Base-by-base conservation (phyloP, 352 stramenopile genomes). In the Phytophthora ramorum region DNA sequence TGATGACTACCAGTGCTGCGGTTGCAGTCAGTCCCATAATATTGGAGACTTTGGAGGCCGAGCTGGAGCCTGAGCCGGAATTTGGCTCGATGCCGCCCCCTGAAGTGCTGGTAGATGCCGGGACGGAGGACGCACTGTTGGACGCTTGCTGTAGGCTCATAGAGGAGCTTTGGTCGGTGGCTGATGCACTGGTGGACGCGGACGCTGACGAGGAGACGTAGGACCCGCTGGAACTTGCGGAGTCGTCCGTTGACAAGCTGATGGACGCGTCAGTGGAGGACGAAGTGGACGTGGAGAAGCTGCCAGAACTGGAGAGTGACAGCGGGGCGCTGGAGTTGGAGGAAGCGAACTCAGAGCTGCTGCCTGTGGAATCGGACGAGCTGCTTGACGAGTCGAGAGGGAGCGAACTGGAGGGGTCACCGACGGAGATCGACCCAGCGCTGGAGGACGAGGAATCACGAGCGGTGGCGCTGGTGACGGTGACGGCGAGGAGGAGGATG, bases 381-480 rank as follows among this genome's bases (percentile, higher is more conserved):
- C n/a, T 30, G 13, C 32, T 44, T 12, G 51, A 55, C 0, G 35
- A 17, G 19, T 63, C 46, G 17, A 58, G 10, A 24, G 34, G 19
- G 8, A 57, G 45, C 9, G 19, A 30, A 37, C 28, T 60, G 32
- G 52, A 58, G 0, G 45, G 30, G 38, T 62, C 52, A 8, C 60
- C 51, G 10, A 51, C 60, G 12, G 60, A 68, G 16, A 68, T 32
- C 3, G 60, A 68, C 1, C 35, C 44, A 16, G 51, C 14, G 7
- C 26, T 55, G 13, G 60, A 67, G 17, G 49, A n/a, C 7, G 60
- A 68, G 9, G 60, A 63, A n/a, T 49, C 34, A 7, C 51, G 50
- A 34, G 51, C 51, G 28, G 26, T 40, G 51, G 32, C 47, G 22
- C 38, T 30, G 32, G 22, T 37, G 44, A 52, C 13, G n/a, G 46